A percentile compares a stretch with the other conserved stretches of the same genome.
phyloP scores from a whole-genome alignment of 164 flowering plant genomes.

The Warburgia ugandensis region DNA sequence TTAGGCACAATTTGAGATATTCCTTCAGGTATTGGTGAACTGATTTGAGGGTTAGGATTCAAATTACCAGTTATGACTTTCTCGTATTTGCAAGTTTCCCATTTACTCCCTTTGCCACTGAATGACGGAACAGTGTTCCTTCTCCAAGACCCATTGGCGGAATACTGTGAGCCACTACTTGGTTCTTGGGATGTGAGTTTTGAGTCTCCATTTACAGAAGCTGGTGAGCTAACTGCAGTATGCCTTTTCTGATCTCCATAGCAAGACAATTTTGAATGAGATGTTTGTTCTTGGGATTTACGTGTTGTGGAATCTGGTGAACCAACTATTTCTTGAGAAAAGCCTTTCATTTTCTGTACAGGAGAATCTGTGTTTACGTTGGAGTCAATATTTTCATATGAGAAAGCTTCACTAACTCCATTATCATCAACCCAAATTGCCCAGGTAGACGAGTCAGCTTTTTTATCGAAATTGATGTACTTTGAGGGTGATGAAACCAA shows the following conservation, averaged over 20 bases:
- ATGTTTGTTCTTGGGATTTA: background rate
- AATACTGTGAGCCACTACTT: background rate
- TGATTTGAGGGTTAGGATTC: background rate
- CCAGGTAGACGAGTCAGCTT: background rate
- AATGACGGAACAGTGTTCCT: background rate
- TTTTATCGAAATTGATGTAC: conserved; percentile 1
- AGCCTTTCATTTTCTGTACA: background rate
- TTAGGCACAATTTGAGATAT: background rate
- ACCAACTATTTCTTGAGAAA: background rate
- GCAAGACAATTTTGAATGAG: background rate
- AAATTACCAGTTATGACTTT: background rate
- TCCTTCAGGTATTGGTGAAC: conserved; percentile 4
- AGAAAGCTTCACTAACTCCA: background rate
- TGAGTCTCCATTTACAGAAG: background rate
- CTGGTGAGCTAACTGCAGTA: background rate
- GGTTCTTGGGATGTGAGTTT: background rate
- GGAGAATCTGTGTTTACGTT: background rate
- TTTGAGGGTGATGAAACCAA: background rate
- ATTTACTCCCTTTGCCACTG: conserved; percentile 14
- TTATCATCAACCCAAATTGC: background rate
- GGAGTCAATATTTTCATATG: conserved; percentile 1
- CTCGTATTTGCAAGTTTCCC: background rate
- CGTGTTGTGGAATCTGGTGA: background rate
- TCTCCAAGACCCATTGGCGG: background rate
- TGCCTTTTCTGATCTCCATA: background rate